Conservation (phyloP, 148 eudicot genomes). For the Fagopyrum tataricum region DNA sequence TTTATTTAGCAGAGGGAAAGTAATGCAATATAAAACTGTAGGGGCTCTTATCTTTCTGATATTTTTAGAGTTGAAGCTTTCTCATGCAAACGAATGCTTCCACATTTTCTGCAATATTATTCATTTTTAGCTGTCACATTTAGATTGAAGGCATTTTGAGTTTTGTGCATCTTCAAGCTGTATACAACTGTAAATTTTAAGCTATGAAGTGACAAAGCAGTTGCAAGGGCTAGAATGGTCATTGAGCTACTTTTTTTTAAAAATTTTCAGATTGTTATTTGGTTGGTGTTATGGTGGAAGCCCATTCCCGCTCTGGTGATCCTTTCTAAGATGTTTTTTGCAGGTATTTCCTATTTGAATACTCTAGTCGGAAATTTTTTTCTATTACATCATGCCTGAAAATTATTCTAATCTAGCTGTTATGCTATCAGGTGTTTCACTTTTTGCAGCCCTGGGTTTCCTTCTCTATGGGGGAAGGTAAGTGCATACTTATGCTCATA, state of each 20-base stretch:
- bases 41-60: neutral
- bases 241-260: constrained; percentile 8
- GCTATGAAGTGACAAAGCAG: neutral
- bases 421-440: constrained; percentile 58
- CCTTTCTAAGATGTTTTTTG: constrained; percentile 86
- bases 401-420: neutral
- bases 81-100: neutral
- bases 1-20: neutral
- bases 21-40: neutral
- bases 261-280: constrained; percentile 53
- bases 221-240: constrained; percentile 2
- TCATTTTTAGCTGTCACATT: neutral
- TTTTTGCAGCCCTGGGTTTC: constrained; percentile 88
- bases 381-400: neutral
- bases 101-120: neutral
- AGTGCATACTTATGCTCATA: neutral
- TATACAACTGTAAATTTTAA: neutral
- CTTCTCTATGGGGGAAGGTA: constrained; percentile 98
- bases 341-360: constrained; percentile 38
- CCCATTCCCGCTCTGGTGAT: constrained; percentile 53
- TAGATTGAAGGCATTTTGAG: neutral
- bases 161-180: neutral
- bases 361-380: neutral
- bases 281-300: constrained; percentile 95
- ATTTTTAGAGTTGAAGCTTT: neutral